These are phyloP conservation scores for Kodamaea hsintzibuensis DNA, from an alignment of 805 yeast species.

Conservation along the genomic window DNA sequence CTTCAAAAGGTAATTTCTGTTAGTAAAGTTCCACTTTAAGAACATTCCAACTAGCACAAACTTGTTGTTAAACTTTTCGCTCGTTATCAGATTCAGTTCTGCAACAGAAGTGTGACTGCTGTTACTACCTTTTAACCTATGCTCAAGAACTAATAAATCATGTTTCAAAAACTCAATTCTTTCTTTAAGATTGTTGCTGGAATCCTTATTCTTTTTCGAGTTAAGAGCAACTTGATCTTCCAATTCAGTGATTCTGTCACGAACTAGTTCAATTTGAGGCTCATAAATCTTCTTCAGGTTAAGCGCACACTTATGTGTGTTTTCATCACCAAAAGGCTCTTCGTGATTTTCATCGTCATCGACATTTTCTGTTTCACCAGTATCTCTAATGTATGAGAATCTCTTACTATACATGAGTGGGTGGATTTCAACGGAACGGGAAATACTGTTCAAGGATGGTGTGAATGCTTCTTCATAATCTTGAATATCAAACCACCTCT, in stretches of 20 bases:
- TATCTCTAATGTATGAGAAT: constrained; percentile 68
- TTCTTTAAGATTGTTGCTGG: background rate
- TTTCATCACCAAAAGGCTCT: constrained; percentile 25
- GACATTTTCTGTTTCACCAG: constrained; percentile 21
- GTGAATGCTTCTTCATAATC: constrained; percentile 62
- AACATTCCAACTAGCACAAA: constrained; percentile 40
- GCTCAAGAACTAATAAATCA: background rate
- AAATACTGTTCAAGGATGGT: constrained; percentile 35
- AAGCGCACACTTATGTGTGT: constrained; percentile 32
- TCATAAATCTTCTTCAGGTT: constrained; percentile 26
- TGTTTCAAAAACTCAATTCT: constrained; percentile 3
- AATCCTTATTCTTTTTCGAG: background rate
- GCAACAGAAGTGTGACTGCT: background rate
- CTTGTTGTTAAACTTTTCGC: constrained; percentile 33
- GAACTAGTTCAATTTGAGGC: constrained; percentile 28
- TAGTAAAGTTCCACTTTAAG: constrained; percentile 42
- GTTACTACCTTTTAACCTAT: background rate
- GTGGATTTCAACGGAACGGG: constrained; percentile 47
- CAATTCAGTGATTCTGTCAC: constrained; percentile 29
- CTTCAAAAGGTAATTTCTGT: constrained; percentile 33
- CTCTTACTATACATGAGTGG: constrained; percentile 71
- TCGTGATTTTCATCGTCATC: constrained; percentile 6
- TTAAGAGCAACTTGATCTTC: constrained; percentile 13
- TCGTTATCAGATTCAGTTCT: background rate
- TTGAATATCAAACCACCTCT: constrained; percentile 59